Evolutionary conservation across 164 flowering plant species (phyloP), one percentile per base, ranked within the genome.

Genomic region (Macadamia tetraphylla): DNA sequence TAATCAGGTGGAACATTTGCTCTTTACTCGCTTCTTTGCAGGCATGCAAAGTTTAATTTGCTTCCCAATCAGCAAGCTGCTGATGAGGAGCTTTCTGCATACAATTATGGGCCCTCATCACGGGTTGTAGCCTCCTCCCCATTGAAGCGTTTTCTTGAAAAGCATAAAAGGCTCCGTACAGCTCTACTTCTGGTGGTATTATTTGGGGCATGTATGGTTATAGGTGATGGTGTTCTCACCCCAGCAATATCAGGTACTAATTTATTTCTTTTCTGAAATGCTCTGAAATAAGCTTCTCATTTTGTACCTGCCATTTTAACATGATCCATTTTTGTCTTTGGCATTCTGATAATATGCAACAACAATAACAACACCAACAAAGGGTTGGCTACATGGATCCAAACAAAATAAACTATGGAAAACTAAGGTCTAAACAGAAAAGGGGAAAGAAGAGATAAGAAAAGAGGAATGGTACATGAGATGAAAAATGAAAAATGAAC

Each of bases 11-110:
- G 98, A 65, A 86, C 96, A 56, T 89, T 94, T 82, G 94, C 98
- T 65, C 90, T 94, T 31, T 94, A 94, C 74, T 94, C 98, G 3
- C 79, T 94, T 67, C 87, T 94, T 42, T 94, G 97, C 73, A 80
- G 96, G 64, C 92, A 91, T 78, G 91, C 84, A 31, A 91, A 79
- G 74, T 75, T 90, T 32, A 88, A 89, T 75, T 73, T 91, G 64
- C 92, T 88, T 77, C 87, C 95, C 29, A 89, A 89, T 80, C 93
- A 88, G 67, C 98, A 92, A 82, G 94, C 96, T 56, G 96, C 89
- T 51, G 98, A 92, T 75, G 96, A 92, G 77, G 96, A 92, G 79
- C 87, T 92, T 66, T 83, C 94, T 35, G 69, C 92, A 11, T 91
- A 90, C 76, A 91, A 79, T 61, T 87, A 83, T 79, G 96, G 91